Evolutionary conservation across 306 rosid species (phyloP), one percentile per base, ranked within the genome.

Genomic region (Dryas alaskensis): DNA sequence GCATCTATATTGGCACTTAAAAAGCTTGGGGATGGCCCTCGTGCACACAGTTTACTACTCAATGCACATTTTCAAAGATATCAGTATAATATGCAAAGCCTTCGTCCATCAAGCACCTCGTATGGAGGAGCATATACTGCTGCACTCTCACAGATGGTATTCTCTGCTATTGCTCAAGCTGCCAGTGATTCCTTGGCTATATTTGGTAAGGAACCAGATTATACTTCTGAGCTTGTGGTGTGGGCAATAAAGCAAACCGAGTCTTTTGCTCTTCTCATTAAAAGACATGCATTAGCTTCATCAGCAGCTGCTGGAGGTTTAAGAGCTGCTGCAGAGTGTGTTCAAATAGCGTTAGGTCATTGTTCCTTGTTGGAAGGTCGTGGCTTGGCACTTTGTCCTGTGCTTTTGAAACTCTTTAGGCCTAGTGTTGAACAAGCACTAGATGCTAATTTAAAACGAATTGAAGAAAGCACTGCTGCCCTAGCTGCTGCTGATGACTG

Each of bases 281-380:
- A 90, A 88, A 89, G 99, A 72, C 98, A 95, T 72, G 99, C 98
- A 16, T 82, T 95, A 73, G 98, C 97, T 81, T 95, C 99, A 37
- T 92, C 99, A 60, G 98, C 99, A 46, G 99, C 99, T 53, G 99
- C 99, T 65, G 99, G 99, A 68, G 99, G 99, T 22, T 84, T 95
- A 73, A 86, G 99, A 87, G 99, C 99, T 83, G 98, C 99, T 17
- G 99, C 98, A 4, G 99, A 95, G 86, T 95, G 99, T 85, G 99
- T 95, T 81, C 99, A 95, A 85, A 95, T 95, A 84, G 99, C 99
- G 70, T 78, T 95, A 79, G 98, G 99, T 79, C 99, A 95, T 83
- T 95, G 99, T 82, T 90, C 89, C 62, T 85, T 95, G 84, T 76
- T 95, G 86, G 99, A 95, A 85, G 92, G 85, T 79, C 97, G 96